Evolutionary conservation across 805 yeast species (phyloP), one percentile per base, ranked within the genome.

Genomic region (Myxozyma sirexii): DNA sequence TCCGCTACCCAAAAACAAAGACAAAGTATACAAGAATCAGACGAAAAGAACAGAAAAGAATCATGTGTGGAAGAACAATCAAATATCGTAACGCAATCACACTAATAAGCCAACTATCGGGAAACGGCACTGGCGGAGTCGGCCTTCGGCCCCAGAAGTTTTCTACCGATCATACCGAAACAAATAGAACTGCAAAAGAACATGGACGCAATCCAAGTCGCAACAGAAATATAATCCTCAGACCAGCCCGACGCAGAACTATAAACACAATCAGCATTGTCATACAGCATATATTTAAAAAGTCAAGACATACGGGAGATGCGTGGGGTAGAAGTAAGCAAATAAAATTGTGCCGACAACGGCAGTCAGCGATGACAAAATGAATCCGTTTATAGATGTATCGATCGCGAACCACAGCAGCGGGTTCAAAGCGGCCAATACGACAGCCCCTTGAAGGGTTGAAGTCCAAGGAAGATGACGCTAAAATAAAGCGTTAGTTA

Each of bases 351-450:
- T 65, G 48, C 77, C 76, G 3, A 68, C 55, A 5, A 71, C 60
- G 10, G 77, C 70, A 2, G 72, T 64, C 26, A 66, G 52, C 5
- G 72, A 65, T 5, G 76, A 71, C 17, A 73, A 61, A 4, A 65
- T 60, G 55, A 76, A 71, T 24, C 79, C 79, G 62, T 70, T 70
- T 15, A 70, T 53, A 5, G 78, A 70, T 23, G 71, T 67, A 56
- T 76, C 79, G 35, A 74, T 62, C 7, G 75, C 67, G 50, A 68
- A 72, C 79, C 79, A 76, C 57, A 76, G 60, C 26, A 71, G 69
- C 12, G 79, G 79, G 58, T 72, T 75, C 17, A 74, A 70, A 48
- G 75, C 63, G 7, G 73, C 73, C 72, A 76, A 71, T 33, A 71
- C 71, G 37, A 68, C 62, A 2, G 75, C 73, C 0, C 76, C 76